Evolutionary conservation across 768 basidiomycete species (phyloP).

Genomic region (Pleurotus salmoneostramineus): DNA sequence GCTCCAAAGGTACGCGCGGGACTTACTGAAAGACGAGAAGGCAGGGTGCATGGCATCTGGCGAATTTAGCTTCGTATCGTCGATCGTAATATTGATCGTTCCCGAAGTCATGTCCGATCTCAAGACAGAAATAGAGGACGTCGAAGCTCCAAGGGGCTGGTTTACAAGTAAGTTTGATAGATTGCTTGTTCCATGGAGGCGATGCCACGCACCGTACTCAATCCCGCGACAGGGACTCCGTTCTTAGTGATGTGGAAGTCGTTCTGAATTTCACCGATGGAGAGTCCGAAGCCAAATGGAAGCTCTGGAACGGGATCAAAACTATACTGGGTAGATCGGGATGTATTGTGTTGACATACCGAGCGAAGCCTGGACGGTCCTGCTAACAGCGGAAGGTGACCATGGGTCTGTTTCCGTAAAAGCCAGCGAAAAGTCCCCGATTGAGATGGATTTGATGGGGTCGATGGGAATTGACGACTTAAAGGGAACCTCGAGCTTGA

Average conservation of each 20-base stretch:
- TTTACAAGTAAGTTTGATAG: neutral
- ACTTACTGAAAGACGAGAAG: constrained; percentile 61
- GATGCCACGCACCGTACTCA: constrained; percentile 45
- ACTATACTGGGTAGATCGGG: neutral
- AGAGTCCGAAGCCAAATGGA: constrained; percentile 66
- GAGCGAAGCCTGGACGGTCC: constrained; percentile 55
- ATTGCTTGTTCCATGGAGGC: neutral
- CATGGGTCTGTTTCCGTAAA: constrained; percentile 55
- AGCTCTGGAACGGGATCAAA: constrained; percentile 35
- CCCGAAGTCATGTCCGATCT: constrained; percentile 55
- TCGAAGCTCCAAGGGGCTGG: constrained; percentile 60
- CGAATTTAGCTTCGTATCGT: constrained; percentile 45
- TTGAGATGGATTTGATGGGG: constrained; percentile 62
- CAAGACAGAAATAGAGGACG: constrained; percentile 52
- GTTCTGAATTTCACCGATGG: constrained; percentile 60
- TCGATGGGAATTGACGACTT: constrained; percentile 44
- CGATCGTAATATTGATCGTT: constrained; percentile 60
- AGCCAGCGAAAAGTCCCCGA: constrained; percentile 52
- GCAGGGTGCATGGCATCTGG: constrained; percentile 41
- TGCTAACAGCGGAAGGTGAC: constrained; percentile 53
- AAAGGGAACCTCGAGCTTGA: constrained; percentile 64
- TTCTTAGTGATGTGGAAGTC: constrained; percentile 58
- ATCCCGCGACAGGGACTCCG: constrained; percentile 46
- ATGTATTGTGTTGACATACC: constrained; percentile 28
- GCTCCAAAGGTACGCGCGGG: neutral